A percentile compares a stretch with the other conserved stretches of the same genome.
Evolutionary conservation across 2,329 filamentous ascomycete genomes (phyloP).

Genomic region (Thielaviopsis ethacetica): DNA sequence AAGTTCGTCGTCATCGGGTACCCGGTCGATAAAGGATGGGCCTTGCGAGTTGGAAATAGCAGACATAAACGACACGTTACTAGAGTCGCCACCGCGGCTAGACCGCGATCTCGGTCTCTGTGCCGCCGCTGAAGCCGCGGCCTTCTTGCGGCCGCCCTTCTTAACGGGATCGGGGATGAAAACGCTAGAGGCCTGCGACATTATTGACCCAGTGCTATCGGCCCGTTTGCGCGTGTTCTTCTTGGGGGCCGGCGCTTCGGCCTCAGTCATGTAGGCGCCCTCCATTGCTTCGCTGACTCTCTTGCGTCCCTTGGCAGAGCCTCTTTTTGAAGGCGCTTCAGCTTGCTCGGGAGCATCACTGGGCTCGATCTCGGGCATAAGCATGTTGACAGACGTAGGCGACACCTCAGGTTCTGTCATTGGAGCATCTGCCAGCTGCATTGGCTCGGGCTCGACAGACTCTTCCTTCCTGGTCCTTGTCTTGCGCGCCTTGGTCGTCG

Average conservation of each 20-base stretch:
- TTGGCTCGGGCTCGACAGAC: slow-evolving; percentile 25
- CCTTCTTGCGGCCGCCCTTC: slow-evolving; percentile 23
- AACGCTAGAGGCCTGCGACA: neutral
- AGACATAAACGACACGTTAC: slow-evolving; percentile 34
- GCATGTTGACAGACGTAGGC: neutral
- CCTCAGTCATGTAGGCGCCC: slow-evolving; percentile 25
- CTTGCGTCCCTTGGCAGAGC: slow-evolving; percentile 32
- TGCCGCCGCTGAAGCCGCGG: slow-evolving; percentile 23
- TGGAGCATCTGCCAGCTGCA: neutral
- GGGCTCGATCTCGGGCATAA: neutral
- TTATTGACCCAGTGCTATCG: slow-evolving; percentile 28
- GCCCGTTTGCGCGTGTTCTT: slow-evolving; percentile 38
- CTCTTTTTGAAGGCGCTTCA: slow-evolving; percentile 22
- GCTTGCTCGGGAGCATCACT: neutral
- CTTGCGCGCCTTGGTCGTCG: slow-evolving; percentile 25
- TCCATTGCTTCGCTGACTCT: slow-evolving; percentile 44
- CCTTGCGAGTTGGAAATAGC: slow-evolving; percentile 31
- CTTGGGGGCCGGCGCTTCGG: slow-evolving; percentile 38
- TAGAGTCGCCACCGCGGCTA: slow-evolving; percentile 9
- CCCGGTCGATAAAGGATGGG: slow-evolving; percentile 22
- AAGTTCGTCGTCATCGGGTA: slow-evolving; percentile 47
- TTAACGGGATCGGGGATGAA: slow-evolving; percentile 13
- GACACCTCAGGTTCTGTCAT: neutral
- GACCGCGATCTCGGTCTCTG: slow-evolving; percentile 8
- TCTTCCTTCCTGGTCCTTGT: slow-evolving; percentile 36